Base-by-base conservation (phyloP, 768 basidiomycete species). In the Pulveroboletus frians region DNA sequence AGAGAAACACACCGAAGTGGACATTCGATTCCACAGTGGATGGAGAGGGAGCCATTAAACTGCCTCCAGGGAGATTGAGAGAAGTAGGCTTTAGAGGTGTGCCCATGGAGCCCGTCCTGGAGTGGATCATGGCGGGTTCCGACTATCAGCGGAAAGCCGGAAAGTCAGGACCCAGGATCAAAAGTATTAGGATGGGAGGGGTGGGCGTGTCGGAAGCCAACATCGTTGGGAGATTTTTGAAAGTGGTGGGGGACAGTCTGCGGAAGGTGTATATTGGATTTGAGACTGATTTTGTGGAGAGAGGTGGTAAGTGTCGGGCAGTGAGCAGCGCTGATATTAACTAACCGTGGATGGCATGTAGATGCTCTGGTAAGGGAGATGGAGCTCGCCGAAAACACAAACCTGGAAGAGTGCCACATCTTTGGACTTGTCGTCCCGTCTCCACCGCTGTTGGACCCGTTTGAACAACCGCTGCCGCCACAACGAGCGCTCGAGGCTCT, bases 381-480 rank as follows among this genome's bases (percentile, higher is more conserved):
- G 29, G 49, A 57, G 15, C 65, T 67, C 15, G 49, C 59, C 0
- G 47, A 54, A 15, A 69, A 65, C 41, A 54, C 44, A 23, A 51
- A 45, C 38, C 53, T 67, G 23, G 57, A 57, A 42, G 67, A 65
- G 46, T 50, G 65, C 35, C 67, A 69, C 47, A 54, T 67, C 23
- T 69, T 69, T 47, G 65, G 63, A 6, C 60, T 67, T 9, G 57
- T 67, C 13, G 56, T 69, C 39, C 65, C 63, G 17, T 63, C 67
- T 26, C 65, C 63, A 36, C 60, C 67, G 6, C 62, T 47, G 2
- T 40, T 30, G 17, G 59, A 63, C 44, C 57, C 60, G 26, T 62
- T 58, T n/a, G 60, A 46, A 4, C 49, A 55, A 5, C 41, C 49
- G 18, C 29, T 29, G n/a, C 23, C 52, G 8, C 53, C 42, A 2